phyloP scores from a whole-genome alignment of 805 yeast genomes.

The Candida michaelii region DNA sequence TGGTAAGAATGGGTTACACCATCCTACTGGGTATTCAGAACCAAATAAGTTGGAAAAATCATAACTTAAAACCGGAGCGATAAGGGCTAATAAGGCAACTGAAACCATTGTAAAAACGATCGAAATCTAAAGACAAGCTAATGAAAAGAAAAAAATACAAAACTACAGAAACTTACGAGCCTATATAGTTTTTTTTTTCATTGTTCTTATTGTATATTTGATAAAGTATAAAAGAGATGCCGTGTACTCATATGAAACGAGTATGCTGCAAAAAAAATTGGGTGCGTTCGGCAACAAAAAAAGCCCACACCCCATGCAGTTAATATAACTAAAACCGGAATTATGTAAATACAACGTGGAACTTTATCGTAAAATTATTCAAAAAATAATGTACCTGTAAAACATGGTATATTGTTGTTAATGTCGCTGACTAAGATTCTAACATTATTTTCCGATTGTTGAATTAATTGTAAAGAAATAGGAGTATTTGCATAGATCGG shows the following conservation, averaged over 20 bases:
- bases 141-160: neutral
- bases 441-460: neutral
- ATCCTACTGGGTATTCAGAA: slow-evolving; percentile 7
- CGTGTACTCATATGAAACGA: slow-evolving; percentile 1
- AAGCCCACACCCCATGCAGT: slow-evolving; percentile 4
- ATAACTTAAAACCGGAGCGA: neutral
- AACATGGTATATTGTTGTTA: slow-evolving; percentile 1
- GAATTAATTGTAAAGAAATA: neutral
- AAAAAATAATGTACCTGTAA: neutral
- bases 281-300: neutral
- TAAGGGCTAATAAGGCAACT: slow-evolving; percentile 4
- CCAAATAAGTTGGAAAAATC: slow-evolving; percentile 1
- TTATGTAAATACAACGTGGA: neutral
- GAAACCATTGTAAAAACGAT: slow-evolving; percentile 9
- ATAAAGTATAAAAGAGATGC: slow-evolving; percentile 2
- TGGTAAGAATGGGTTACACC: slow-evolving; percentile 9
- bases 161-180: neutral
- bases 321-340: slow-evolving; percentile 1
- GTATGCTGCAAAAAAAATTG: neutral
- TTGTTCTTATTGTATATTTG: neutral
- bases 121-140: neutral
- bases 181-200: neutral
- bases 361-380: neutral
- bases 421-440: neutral
- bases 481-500: slow-evolving; percentile 2